A percentile compares a stretch with the other conserved stretches of the same genome.
Evolutionary conservation across 495 filamentous ascomycete genomes (phyloP).

Genomic region (Bacidia rubella): DNA sequence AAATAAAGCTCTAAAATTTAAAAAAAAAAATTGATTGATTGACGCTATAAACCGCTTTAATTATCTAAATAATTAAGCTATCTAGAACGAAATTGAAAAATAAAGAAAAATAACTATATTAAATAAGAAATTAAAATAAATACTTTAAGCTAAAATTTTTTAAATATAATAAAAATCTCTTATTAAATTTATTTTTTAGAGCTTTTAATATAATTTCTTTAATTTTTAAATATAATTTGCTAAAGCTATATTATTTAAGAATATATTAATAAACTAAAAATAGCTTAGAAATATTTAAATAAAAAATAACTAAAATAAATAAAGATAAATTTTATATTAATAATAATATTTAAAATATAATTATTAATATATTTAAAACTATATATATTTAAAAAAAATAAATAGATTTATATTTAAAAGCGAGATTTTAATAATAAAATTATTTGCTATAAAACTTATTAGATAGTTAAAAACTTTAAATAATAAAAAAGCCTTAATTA

Average conservation of each 20-base stretch:
- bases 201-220: too few relatives aligned
- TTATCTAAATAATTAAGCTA: too few relatives aligned
- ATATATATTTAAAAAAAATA: not conserved
- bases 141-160: not conserved
- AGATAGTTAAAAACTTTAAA: too few relatives aligned
- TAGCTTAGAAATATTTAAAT: conserved; percentile 6
- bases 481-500: too few relatives aligned
- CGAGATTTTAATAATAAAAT: too few relatives aligned
- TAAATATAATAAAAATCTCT: not conserved
- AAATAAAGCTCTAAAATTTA: too few relatives aligned
- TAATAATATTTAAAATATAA: not conserved
- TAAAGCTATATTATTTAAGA: not conserved
- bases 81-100: not conserved
- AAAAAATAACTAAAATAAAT: conserved; percentile 6
- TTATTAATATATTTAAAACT: not conserved
- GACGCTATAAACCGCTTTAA: too few relatives aligned
- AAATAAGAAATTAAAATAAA: not conserved
- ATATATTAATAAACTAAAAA: not conserved
- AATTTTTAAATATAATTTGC: too few relatives aligned
- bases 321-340: not conserved
- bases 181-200: not conserved
- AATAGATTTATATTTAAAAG: not conserved
- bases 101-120: not conserved
- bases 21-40: too few relatives aligned
- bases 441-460: too few relatives aligned